Base-by-base conservation (phyloP, 441 rosid species). In the Rhodomyrtus psidioides region DNA sequence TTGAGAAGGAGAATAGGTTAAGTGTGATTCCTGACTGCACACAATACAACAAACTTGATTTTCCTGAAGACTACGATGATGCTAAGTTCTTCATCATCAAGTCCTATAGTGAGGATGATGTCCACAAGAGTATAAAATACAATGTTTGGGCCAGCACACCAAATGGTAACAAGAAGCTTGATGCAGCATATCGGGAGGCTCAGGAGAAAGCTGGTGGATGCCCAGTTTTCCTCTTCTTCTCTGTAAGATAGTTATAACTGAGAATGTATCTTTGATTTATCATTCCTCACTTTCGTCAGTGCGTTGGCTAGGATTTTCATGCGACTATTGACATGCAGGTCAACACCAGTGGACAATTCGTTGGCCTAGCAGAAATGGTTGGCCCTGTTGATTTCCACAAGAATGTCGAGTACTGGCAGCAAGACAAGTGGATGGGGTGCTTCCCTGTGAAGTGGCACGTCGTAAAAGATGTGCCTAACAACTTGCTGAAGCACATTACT, bases 131-230 rank as follows among this genome's bases (percentile, higher is more conserved):
- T 87, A 94, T 96, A 60, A 97, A 96, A 87, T 96, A 97, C 87
- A 95, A 89, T 86, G 98, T 96, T 14, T 97, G 99, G 98, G 98
- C 98, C 17, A 97, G 98, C 89, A 97, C 99, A 82, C 98, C 98
- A 83, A 94, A 93, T 87, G 99, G 98, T 51, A 96, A 97, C 93
- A 95, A 93, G 90, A 97, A 97, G 90, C 98, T 97, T 85, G 98
- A 96, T 90, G 95, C 97, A 14, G 96, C 98, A 56, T 97, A 93
- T 81, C 91, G 93, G 90, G 99, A 94, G 87, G 94, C 96, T 58
- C 94, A 93, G 85, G 94, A 91, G 91, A 96, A 93, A 81, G 87
- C 95, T 88, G 92, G 91, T 57, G 89, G 91, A 85, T 96, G 98
- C 86, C 99, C 98, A 42, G 88, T 95, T 34, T 96, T 93, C 86